Evolutionary conservation across 768 basidiomycete genomes (phyloP), one percentile per base, ranked within the genome.

Genomic region (Strobilomyces echinocephalus): DNA sequence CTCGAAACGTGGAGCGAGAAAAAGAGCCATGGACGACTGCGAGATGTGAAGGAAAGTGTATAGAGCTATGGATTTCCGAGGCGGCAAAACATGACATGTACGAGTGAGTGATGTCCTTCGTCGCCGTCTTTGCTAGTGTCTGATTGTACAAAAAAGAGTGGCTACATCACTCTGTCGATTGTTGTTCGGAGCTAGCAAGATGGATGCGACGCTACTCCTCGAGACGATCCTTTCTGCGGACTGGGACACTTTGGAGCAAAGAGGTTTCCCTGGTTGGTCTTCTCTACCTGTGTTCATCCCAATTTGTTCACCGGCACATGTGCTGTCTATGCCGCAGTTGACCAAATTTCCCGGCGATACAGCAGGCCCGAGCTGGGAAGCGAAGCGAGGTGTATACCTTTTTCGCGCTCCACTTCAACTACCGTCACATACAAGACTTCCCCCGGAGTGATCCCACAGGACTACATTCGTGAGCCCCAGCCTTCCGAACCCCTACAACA

Each of bases 151-250:
- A 45, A 35, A 34, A 38, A 92, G 91, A 66, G 84, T 97, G 9
- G 85, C 94, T 0, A 83, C 83, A 1, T 85, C 87, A 0, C 74
- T 97, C 20, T 91, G 88, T 66, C 82, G 84, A 16, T 68, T 86
- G 5, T 71, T 95, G 20, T 88, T 95, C 56, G 79, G 85, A 48
- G 75, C 80, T 3, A 83, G 83, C 2, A 86, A 86, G 67, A 79
- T 85, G 20, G 88, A 91, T 61, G 92, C 95, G 64, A 82, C 88
- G 0, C 73, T 97, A 11, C 69, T 97, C 11, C 84, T 97, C 55
- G 87, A 88, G 78, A 94, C 89, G 0, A 89, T 97, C 42, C 76
- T 97, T 18, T 89, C 90, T 0, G 94, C 92, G 0, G 89, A 94
- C 55, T 71, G 94, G 28, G 77, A 82, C 48, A 81, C 87, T 15